phyloP scores from a whole-genome alignment of 345 rosid species.

The Capsella bursapastoris region DNA sequence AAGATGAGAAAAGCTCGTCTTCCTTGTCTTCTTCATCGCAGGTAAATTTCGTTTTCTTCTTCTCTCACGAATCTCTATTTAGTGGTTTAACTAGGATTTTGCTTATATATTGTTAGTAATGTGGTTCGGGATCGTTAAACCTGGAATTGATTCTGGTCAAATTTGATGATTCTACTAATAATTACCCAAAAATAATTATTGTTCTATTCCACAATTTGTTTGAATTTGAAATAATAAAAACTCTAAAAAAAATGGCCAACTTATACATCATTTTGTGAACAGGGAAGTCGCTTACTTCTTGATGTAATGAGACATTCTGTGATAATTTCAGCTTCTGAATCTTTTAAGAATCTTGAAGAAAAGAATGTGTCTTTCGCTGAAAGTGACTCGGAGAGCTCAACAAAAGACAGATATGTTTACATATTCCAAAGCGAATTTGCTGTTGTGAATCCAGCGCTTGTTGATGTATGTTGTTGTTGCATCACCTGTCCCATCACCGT shows the following conservation, averaged over 20 bases:
- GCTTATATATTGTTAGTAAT: not conserved
- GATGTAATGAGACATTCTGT: conserved; percentile 66
- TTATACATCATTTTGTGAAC: conserved; percentile 25
- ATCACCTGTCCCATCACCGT: not conserved
- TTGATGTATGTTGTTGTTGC: conserved; percentile 57
- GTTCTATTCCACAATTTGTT: not conserved
- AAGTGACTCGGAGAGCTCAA: conserved; percentile 32
- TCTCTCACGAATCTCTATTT: conserved; percentile 29
- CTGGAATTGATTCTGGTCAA: not conserved
- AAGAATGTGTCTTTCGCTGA: conserved; percentile 43
- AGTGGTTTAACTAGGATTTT: conserved; percentile 4
- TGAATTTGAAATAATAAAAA: not conserved
- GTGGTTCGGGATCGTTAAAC: not conserved
- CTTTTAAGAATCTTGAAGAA: conserved; percentile 60
- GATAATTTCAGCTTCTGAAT: conserved; percentile 54
- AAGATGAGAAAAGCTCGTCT: conserved; percentile 26
- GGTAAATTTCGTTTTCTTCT: conserved; percentile 28
- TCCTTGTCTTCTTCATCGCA: conserved; percentile 40
- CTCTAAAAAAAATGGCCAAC: conserved; percentile 8
- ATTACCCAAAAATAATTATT: no score
- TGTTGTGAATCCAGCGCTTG: conserved; percentile 66
- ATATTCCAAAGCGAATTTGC: conserved; percentile 88
- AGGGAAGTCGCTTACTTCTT: conserved; percentile 54
- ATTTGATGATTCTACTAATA: no score
- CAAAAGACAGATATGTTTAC: conserved; percentile 56